Conservation (phyloP, 1,284 basidiomycete species). For the Fomitopsis schrenkii region DNA sequence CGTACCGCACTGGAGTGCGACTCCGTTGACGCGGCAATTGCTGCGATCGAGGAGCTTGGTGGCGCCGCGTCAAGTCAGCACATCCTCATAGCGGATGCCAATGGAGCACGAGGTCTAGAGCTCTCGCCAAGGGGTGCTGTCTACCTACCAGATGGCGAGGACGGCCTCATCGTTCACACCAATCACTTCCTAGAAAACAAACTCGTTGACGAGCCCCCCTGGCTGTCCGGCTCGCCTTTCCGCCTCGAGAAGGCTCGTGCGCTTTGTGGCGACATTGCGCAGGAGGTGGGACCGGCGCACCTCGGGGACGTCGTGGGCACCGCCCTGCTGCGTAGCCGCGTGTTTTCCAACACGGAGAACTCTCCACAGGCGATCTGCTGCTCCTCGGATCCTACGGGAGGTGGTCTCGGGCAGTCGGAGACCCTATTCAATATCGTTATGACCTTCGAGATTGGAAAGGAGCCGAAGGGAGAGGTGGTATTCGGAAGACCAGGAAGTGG, state of each 20-base stretch:
- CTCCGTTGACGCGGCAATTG: slow-evolving; percentile 25
- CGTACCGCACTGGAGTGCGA: slow-evolving; percentile 30
- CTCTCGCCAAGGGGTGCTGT: slow-evolving; percentile 26
- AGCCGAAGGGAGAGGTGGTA: slow-evolving; percentile 27
- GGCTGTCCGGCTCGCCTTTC: slow-evolving; percentile 28
- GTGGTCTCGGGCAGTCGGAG: slow-evolving; percentile 18
- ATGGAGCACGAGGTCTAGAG: slow-evolving; percentile 26
- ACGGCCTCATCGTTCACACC: slow-evolving; percentile 30
- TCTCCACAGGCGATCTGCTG: slow-evolving; percentile 32
- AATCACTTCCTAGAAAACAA: slow-evolving; percentile 33
- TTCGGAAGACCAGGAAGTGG: slow-evolving; percentile 28
- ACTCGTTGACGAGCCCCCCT: slow-evolving; percentile 29
- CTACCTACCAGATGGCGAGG: slow-evolving; percentile 23
- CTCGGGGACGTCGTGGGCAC: slow-evolving; percentile 18
- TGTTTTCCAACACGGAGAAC: slow-evolving; percentile 30
- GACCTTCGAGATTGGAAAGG: slow-evolving; percentile 23
- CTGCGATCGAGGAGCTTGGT: slow-evolving; percentile 25
- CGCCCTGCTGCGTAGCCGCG: slow-evolving; percentile 18
- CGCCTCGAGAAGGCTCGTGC: slow-evolving; percentile 25
- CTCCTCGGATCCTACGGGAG: slow-evolving; percentile 16
- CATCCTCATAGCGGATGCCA: slow-evolving; percentile 30
- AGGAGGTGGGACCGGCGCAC: slow-evolving; percentile 8
- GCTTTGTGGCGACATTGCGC: slow-evolving; percentile 22
- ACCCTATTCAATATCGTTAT: slow-evolving; percentile 35
- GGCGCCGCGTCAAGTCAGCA: slow-evolving; percentile 32